A percentile compares a stretch with the other conserved stretches of the same genome.
Conservation (phyloP, 176 grass and related monocot species). For the Carex littledalei region DNA sequence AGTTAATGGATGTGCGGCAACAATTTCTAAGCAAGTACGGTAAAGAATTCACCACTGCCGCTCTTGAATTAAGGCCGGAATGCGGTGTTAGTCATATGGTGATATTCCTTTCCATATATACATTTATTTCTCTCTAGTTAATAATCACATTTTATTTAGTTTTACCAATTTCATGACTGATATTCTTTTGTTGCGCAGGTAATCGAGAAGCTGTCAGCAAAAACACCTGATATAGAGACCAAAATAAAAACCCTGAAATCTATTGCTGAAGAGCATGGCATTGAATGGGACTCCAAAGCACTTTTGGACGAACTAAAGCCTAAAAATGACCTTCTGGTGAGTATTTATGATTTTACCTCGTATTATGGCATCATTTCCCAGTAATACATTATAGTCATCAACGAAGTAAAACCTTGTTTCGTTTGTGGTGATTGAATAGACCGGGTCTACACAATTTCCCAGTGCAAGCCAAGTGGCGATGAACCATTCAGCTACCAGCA, state of each 20-base stretch:
- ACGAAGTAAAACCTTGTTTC: conserved; percentile 23
- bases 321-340: conserved; percentile 62
- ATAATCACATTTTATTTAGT: neutral
- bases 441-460: conserved; percentile 45
- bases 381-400: neutral
- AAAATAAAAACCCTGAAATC: conserved; percentile 79
- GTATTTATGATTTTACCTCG: conserved; percentile 20
- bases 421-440: conserved; percentile 38
- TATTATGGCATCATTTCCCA: neutral
- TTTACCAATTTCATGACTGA: neutral
- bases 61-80: conserved; percentile 83
- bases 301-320: conserved; percentile 64
- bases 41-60: conserved; percentile 76
- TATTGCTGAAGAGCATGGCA: conserved; percentile 78
- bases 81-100: conserved; percentile 82
- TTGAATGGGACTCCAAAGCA: conserved; percentile 83
- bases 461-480: conserved; percentile 31
- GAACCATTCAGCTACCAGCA: neutral
- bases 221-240: conserved; percentile 67
- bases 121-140: neutral
- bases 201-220: conserved; percentile 84
- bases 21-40: conserved; percentile 89
- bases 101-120: conserved; percentile 11
- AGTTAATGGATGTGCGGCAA: conserved; percentile 76
- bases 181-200: conserved; percentile 34